Base-by-base conservation (phyloP, 2,329 filamentous ascomycete genomes). In the Thermomyces lanuginosus region DNA sequence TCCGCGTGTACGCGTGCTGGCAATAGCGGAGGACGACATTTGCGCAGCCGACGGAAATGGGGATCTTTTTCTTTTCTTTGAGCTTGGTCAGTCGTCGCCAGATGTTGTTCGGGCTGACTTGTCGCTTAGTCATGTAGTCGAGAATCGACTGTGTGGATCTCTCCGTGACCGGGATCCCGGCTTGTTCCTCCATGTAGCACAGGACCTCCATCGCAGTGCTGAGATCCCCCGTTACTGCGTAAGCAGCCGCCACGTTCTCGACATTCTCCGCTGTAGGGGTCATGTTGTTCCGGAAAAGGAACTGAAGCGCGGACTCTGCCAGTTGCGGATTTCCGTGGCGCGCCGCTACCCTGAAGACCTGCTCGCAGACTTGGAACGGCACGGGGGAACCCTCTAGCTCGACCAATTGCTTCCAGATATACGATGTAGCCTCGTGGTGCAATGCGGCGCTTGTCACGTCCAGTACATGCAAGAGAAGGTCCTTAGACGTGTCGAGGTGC, bases 191-290 rank as follows among this genome's bases (percentile, higher is more conserved):
- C 76, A 92, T 89, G 44, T 82, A 73, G 37, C 69, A 69, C 9
- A 92, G 59, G 1, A 78, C 63, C 21, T 69, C 66, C 18, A 92
- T 61, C 0, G 78, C 76, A 14, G 71, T 69, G 13, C 57, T 52
- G 5, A 86, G 43, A 36, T 89, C 71, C 2, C 63, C 60, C 3
- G 58, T 55, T 9, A 50, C 49, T 7, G 71, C 60, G 43, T 91
- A 81, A 3, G 76, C 66, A 31, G 80, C 72, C 5, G 84, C 58
- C 15, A 93, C 63, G 15, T 76, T 65, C 48, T 91, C 82, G 51
- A 89, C 92, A 45, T 93, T 81, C 35, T 76, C 63, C 4, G 65
- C 51, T 6, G 63, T 58, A 19, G 83, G 39, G 3, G 35, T 60
- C 21, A 66, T 63, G 8, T 62, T 62, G 13, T 71, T 64, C 6